Evolutionary conservation across 1,139 yeast species (phyloP), one percentile per base, ranked within the genome.

Genomic region (Blastobotrys illinoisensis): DNA sequence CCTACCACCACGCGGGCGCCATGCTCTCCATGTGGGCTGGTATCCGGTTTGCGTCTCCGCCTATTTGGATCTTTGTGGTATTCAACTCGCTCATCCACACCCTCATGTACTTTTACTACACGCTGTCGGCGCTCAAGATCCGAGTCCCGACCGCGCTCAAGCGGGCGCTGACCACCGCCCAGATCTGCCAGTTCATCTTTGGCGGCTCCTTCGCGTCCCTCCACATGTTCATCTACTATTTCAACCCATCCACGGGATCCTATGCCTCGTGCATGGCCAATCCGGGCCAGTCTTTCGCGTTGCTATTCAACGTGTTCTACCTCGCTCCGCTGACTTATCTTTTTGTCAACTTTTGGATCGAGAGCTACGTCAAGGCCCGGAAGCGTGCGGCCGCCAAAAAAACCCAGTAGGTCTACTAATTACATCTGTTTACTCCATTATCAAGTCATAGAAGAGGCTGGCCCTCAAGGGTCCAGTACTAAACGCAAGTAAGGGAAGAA

Each of bases 21-120:
- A 85, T 85, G 85, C 74, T 85, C 73, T 83, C 88, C 62, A 85
- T 85, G 91, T 85, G 90, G 90, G 81, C 87, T 2, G 93, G 91
- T 2, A 79, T 84, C 56, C 74, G 91, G 56, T 86, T 74, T 68
- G 80, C 81, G 56, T 80, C 88, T 11, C 88, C 90, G 9, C 91
- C 91, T 45, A 85, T 85, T 66, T 85, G 91, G 93, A 82, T 85
- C 61, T 85, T 85, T 70, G 90, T 85, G 53, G 88, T 83, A 24
- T 86, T 85, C 79, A 86, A 85, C 74, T 84, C 89, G 13, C 81
- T 85, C 66, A 84, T 86, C 66, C 91, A 86, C 73, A 76, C 88
- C 44, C 77, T 85, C 70, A 86, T 86, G 91, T 86, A 86, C 74
- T 78, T 81, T 54, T 86, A 85, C 74, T 85, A 82, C 72, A 75